phyloP scores from a whole-genome alignment of 768 basidiomycete genomes.

The Boletus speciosus region DNA sequence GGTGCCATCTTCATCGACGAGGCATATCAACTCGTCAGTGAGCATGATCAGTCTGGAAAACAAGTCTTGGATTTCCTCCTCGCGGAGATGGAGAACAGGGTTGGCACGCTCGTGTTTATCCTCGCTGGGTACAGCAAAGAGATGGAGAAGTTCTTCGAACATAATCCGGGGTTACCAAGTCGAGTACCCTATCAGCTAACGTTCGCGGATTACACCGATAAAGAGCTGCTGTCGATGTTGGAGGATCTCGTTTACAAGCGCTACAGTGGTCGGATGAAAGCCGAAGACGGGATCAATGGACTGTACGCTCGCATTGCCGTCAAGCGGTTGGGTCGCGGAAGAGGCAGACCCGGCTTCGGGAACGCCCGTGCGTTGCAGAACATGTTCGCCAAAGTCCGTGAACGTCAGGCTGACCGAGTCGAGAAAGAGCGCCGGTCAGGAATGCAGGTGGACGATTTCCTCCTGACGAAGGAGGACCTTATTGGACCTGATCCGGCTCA shows the following conservation, averaged over 20 bases:
- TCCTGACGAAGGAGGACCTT: conserved; percentile 51
- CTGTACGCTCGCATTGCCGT: conserved; percentile 56
- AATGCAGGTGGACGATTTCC: conserved; percentile 44
- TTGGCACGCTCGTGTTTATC: conserved; percentile 65
- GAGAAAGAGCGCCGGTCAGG: conserved; percentile 41
- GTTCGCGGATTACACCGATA: conserved; percentile 61
- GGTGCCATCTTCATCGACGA: conserved; percentile 72
- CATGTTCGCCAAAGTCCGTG: conserved; percentile 43
- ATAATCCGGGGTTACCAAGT: conserved; percentile 67
- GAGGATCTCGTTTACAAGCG: conserved; percentile 43
- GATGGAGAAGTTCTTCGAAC: conserved; percentile 78
- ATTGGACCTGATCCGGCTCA: conserved; percentile 63
- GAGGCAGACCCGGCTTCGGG: conserved; percentile 60
- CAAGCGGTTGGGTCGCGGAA: conserved; percentile 58
- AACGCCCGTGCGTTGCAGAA: conserved; percentile 64
- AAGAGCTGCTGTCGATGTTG: conserved; percentile 54
- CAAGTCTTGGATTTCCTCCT: conserved; percentile 69
- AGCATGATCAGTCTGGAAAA: conserved; percentile 46
- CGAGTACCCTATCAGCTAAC: conserved; percentile 60
- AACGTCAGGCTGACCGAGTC: conserved; percentile 54
- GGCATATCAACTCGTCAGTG: conserved; percentile 62
- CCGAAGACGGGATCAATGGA: conserved; percentile 54
- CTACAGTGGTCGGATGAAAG: conserved; percentile 49
- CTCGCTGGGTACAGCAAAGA: conserved; percentile 68
- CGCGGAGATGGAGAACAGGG: conserved; percentile 71